Base-by-base conservation (phyloP, 2,329 filamentous ascomycete genomes). In the Eutypella sp. region DNA sequence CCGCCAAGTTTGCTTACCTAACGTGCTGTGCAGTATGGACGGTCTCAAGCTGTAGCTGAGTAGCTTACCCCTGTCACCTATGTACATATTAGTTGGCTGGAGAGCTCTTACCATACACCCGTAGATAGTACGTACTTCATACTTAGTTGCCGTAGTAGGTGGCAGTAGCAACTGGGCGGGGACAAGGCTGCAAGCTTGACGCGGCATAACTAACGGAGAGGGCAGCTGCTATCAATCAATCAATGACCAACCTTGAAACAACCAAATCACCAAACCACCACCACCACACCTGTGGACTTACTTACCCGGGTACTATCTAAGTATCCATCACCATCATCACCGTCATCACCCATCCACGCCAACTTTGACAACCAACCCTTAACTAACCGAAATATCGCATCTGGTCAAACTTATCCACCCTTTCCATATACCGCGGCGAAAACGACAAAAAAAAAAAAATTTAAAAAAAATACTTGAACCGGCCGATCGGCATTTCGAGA, bases 101-200 rank as follows among this genome's bases (percentile, higher is more conserved):
- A n/a, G n/a, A n/a, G n/a, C n/a, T n/a, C n/a, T n/a, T n/a, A n/a
- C n/a, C n/a, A n/a, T n/a, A n/a, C n/a, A n/a, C n/a, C n/a, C n/a
- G n/a, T n/a, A n/a, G n/a, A n/a, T n/a, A n/a, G n/a, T n/a, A n/a
- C n/a, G n/a, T n/a, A n/a, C n/a, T n/a, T n/a, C n/a, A n/a, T n/a
- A n/a, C n/a, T n/a, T n/a, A n/a, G n/a, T n/a, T n/a, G n/a, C n/a
- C n/a, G n/a, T n/a, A n/a, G n/a, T n/a, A n/a, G n/a, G n/a, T n/a
- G n/a, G n/a, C n/a, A n/a, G n/a, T n/a, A n/a, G n/a, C n/a, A n/a
- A n/a, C n/a, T n/a, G n/a, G n/a, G n/a, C n/a, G 25, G 49, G 57
- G 60, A 47, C 69, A 76, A 78, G 76, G 75, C 74, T 75, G 66
- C 74, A 71, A 74, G 71, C 62, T 67, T 59, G 62, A 67, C 58